Base-by-base conservation (phyloP, 129 eudicot genomes). In the Saposhnikovia divaricata region DNA sequence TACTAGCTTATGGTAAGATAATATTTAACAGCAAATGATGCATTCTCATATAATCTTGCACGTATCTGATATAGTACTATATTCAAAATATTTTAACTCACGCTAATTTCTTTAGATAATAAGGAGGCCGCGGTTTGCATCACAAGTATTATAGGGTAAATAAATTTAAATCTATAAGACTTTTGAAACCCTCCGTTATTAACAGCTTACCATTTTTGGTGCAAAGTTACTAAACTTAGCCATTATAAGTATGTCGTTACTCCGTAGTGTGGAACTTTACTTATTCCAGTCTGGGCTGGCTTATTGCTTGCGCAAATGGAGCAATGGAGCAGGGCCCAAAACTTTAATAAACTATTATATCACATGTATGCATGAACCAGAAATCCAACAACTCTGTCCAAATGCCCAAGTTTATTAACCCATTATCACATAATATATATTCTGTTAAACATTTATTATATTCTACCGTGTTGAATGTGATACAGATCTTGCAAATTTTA, bases 1-100 rank as follows among this genome's bases (percentile, higher is more conserved):
- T 83, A 80, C 80, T 87, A 88, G 96, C 85, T 85, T 92, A 84
- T 92, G 97, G 97, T 92, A 80, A 87, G 88, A 84, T 76, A 57
- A 23, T 40, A 63, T 73, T 48, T 46, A n/a, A 43, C 34, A 48
- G 37, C 70, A 34, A 45, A 47, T 66, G 37, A 73, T 73, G 21
- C 51, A 23, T 73, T 38, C 47, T 19, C 12, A n/a, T 43, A 6
- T 45, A 44, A n/a, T 40, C 14, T 73, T 73, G 51, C 77, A 73
- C 15, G 23, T 23, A 28, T 27, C 21, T 73, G 28, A 73, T 40
- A n/a, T 40, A 39, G 21, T 27, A 28, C 19, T 68, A 66, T 25
- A 68, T 4, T 68, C 18, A 34, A 14, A 9, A 31, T 9, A 31
- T 27, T 10, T 14, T 7, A 31, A 25, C 9, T 68, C 3, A 4